These are phyloP conservation scores for Abortiporus biennis DNA, from an alignment of 1,284 basidiomycete species.

Conservation along the genomic window DNA sequence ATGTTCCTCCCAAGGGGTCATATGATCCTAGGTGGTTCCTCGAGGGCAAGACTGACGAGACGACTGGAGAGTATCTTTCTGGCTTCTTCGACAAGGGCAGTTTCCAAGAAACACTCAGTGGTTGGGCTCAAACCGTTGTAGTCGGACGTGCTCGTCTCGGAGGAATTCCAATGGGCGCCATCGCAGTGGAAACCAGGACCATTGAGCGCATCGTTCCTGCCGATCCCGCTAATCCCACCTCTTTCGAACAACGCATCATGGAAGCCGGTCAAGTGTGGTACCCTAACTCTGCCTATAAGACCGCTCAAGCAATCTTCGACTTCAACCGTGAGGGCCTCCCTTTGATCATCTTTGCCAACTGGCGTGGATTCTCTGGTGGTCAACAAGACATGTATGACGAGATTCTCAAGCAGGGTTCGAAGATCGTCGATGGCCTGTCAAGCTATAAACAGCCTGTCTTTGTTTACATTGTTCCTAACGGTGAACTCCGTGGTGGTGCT, in stretches of 20 bases:
- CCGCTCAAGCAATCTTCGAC: slow-evolving; percentile 98
- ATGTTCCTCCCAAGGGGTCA: slow-evolving; percentile 87
- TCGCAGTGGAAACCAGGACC: slow-evolving; percentile 96
- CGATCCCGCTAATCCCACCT: slow-evolving; percentile 97
- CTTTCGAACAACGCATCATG: slow-evolving; percentile 97
- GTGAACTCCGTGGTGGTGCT: slow-evolving; percentile 97
- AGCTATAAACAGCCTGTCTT: slow-evolving; percentile 99
- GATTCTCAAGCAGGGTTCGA: slow-evolving; percentile 89
- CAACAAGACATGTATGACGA: slow-evolving; percentile 99
- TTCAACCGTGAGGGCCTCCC: slow-evolving; percentile 97
- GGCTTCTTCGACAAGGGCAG: slow-evolving; percentile 98
- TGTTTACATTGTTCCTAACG: slow-evolving; percentile 98
- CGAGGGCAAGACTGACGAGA: slow-evolving; percentile 86
- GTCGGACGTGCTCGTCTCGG: slow-evolving; percentile 94
- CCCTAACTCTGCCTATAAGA: slow-evolving; percentile 99
- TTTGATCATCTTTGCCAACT: slow-evolving; percentile 98
- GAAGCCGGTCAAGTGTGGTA: slow-evolving; percentile 99
- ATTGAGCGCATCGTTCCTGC: slow-evolving; percentile 97
- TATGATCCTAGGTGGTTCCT: slow-evolving; percentile 99
- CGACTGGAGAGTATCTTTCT: slow-evolving; percentile 67
- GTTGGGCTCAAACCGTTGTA: slow-evolving; percentile 98
- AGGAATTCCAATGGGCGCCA: slow-evolving; percentile 96
- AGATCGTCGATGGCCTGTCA: slow-evolving; percentile 97
- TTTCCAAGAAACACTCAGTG: slow-evolving; percentile 93
- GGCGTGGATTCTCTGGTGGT: slow-evolving; percentile 99